These are phyloP conservation scores for Mycosphaerella sp. DNA, from an alignment of 2,329 filamentous ascomycete species.

Conservation along the genomic window DNA sequence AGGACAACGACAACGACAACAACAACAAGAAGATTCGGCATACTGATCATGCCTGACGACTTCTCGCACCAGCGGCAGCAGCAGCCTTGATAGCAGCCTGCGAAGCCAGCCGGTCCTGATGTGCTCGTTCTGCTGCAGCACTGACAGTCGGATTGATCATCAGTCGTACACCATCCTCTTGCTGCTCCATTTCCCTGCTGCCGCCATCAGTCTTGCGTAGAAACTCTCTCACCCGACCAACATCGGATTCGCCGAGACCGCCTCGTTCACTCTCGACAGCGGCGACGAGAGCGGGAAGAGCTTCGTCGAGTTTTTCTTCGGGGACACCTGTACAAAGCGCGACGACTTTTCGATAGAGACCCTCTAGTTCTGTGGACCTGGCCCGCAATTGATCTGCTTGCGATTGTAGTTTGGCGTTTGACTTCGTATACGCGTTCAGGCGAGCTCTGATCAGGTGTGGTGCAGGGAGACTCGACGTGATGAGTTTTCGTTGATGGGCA, in stretches of 20 bases:
- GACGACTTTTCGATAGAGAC: constrained; percentile 83
- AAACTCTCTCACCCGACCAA: constrained; percentile 70
- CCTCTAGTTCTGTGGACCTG: constrained; percentile 74
- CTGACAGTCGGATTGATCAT: constrained; percentile 10
- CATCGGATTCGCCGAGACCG: constrained; percentile 45
- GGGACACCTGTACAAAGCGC: constrained; percentile 75
- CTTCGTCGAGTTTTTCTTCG: constrained; percentile 71
- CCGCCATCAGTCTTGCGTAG: constrained; percentile 62
- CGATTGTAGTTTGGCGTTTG: constrained; percentile 57
- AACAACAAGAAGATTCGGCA: no score
- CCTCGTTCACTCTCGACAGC: constrained; percentile 78
- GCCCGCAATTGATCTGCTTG: constrained; percentile 67
- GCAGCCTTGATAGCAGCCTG: constrained; percentile 4
- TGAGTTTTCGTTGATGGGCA: constrained; percentile 18
- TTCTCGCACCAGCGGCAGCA: not conserved
- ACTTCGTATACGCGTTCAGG: constrained; percentile 72
- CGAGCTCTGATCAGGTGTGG: constrained; percentile 52
- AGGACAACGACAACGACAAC: no score
- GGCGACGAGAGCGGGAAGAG: constrained; percentile 70
- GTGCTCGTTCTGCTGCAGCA: constrained; percentile 4
- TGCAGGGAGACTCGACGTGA: constrained; percentile 25
- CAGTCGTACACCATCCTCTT: not conserved
- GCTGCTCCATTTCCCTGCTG: constrained; percentile 3
- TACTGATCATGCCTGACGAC: no score
- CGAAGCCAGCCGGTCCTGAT: not conserved